These are phyloP conservation scores for Tubosaeta sp. DNA, from an alignment of 768 basidiomycete species.

Conservation along the genomic window DNA sequence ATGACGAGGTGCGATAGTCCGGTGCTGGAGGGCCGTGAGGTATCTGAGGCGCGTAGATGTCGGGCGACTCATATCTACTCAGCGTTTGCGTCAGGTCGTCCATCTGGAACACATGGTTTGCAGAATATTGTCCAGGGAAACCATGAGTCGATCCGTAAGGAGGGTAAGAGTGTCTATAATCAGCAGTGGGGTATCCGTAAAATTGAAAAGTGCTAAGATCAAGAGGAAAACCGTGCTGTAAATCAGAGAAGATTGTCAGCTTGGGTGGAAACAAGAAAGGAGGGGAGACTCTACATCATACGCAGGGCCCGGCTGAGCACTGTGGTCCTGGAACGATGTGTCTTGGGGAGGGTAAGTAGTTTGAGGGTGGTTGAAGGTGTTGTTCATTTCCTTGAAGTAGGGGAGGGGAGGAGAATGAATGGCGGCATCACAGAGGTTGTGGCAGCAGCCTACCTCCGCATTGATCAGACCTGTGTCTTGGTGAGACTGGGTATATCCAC, in stretches of 20 bases:
- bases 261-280: neutral
- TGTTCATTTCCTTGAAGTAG: slow-evolving; percentile 6
- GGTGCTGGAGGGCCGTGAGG: neutral
- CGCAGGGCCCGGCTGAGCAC: slow-evolving; percentile 1
- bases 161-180: neutral
- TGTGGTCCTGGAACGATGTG: neutral
- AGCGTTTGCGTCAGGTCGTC: neutral
- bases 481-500: slow-evolving; percentile 1
- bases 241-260: neutral
- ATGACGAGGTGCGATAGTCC: neutral
- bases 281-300: slow-evolving; percentile 4
- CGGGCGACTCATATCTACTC: neutral
- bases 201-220: neutral
- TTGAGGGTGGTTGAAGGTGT: neutral
- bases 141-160: neutral
- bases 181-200: neutral
- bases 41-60: neutral
- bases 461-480: slow-evolving; percentile 4
- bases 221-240: slow-evolving; percentile 7
- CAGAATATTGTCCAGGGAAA: neutral
- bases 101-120: neutral
- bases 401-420: neutral
- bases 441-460: slow-evolving; percentile 7
- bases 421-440: neutral
- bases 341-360: neutral